Percentiles rank a stretch among this genome's conserved stretches.
Evolutionary conservation across 2,329 filamentous ascomycete species (phyloP).

Genomic region (Exophiala lecanii-corni): DNA sequence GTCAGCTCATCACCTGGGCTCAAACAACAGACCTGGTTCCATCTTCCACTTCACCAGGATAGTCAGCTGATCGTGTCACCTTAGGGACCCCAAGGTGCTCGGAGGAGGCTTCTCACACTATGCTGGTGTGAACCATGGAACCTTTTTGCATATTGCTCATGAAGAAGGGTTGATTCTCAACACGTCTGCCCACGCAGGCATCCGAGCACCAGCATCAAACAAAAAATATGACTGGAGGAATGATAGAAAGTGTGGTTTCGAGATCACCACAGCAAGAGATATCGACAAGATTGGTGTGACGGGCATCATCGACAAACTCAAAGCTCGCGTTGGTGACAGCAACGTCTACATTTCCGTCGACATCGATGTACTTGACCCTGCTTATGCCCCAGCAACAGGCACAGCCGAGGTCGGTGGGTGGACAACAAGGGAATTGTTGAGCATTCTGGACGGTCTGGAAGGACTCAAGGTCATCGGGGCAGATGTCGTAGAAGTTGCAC

Average conservation of each 20-base stretch:
- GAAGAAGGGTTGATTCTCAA: constrained; percentile 54
- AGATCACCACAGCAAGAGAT: constrained; percentile 50
- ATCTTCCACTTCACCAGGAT: too few relatives aligned
- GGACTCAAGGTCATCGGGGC: constrained; percentile 50
- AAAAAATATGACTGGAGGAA: constrained; percentile 49
- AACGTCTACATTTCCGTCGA: constrained; percentile 54
- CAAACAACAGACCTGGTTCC: too few relatives aligned
- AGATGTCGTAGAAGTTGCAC: constrained; percentile 54
- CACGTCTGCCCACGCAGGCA: constrained; percentile 53
- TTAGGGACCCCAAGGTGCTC: constrained; percentile 45
- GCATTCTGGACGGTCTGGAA: constrained; percentile 48
- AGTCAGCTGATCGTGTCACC: too few relatives aligned
- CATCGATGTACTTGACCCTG: constrained; percentile 54
- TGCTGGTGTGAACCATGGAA: constrained; percentile 54
- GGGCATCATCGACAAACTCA: constrained; percentile 47
- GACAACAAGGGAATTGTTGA: constrained; percentile 51
- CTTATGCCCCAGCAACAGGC: constrained; percentile 51
- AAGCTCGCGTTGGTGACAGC: constrained; percentile 42
- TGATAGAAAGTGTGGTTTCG: constrained; percentile 51
- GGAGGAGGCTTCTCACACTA: constrained; percentile 50
- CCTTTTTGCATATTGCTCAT: constrained; percentile 53
- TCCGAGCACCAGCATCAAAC: constrained; percentile 49
- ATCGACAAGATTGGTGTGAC: constrained; percentile 47
- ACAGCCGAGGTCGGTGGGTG: constrained; percentile 54
- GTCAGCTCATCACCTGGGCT: too few relatives aligned